These are phyloP conservation scores for Vitis hybrid DNA, from an alignment of 177 flowering plant species.

Conservation along the genomic window DNA sequence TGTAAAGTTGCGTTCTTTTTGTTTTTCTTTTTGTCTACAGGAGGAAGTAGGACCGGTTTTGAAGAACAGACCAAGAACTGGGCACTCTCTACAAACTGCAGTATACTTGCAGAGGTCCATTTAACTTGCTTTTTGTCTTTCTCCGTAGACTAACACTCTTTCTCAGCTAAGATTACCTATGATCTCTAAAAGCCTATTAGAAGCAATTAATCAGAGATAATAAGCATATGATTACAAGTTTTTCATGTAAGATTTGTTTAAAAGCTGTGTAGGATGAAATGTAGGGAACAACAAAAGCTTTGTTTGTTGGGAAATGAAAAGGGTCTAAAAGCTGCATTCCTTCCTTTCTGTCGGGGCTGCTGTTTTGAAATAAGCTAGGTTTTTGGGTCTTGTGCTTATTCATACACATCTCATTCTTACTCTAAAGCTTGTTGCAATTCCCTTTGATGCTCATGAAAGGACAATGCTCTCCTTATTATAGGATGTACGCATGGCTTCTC, in stretches of 20 bases:
- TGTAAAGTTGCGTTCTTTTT: conserved; percentile 32
- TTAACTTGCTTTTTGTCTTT: conserved; percentile 23
- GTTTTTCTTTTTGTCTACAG: conserved; percentile 46
- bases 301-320: conserved; percentile 75
- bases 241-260: not conserved
- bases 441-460: conserved; percentile 4
- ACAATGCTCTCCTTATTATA: conserved; percentile 4
- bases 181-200: conserved; percentile 3
- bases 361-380: conserved; percentile 34
- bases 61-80: conserved; percentile 65
- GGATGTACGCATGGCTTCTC: not conserved
- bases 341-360: conserved; percentile 76
- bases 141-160: not conserved
- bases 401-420: not conserved
- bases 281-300: conserved; percentile 24
- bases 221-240: conserved; percentile 17
- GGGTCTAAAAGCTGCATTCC: conserved; percentile 64
- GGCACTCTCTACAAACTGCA: conserved; percentile 54
- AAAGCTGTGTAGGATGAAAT: not conserved
- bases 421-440: not conserved
- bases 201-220: conserved; percentile 14
- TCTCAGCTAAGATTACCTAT: not conserved
- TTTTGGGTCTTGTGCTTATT: conserved; percentile 41
- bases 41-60: conserved; percentile 44
- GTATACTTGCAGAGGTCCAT: conserved; percentile 55